A percentile compares a stretch with the other conserved stretches of the same genome.
These are phyloP conservation scores for Rhododendron griersonianum DNA, from an alignment of 148 eudicot genomes.

Conservation along the genomic window DNA sequence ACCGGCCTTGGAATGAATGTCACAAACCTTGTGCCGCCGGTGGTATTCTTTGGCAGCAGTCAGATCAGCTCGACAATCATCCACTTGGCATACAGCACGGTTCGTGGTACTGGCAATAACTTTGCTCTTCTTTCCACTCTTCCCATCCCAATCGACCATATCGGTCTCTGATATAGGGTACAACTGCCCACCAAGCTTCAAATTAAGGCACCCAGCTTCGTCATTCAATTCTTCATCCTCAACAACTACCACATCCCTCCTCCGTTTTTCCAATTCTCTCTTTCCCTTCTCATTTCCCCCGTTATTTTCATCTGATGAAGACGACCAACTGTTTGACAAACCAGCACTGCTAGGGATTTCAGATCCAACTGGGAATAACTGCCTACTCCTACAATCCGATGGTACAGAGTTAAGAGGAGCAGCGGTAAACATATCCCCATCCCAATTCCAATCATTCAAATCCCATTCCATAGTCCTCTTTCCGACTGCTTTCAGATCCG, in stretches of 20 bases:
- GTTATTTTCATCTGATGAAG: conserved; percentile 28
- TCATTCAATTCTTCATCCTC: conserved; percentile 47
- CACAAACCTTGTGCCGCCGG: conserved; percentile 89
- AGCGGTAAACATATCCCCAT: conserved; percentile 67
- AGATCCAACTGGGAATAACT: conserved; percentile 41
- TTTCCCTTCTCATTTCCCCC: conserved; percentile 33
- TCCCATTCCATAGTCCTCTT: conserved; percentile 83
- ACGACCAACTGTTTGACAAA: conserved; percentile 34
- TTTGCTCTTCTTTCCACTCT: conserved; percentile 65
- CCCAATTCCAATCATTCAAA: conserved; percentile 96
- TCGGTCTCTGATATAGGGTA: conserved; percentile 52
- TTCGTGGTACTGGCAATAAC: conserved; percentile 35
- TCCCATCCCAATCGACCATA: conserved; percentile 41
- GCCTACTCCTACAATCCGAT: conserved; percentile 56
- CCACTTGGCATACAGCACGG: conserved; percentile 77
- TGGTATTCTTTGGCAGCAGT: conserved; percentile 79
- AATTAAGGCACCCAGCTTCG: conserved; percentile 45
- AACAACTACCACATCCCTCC: conserved; percentile 38
- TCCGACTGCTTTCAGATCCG: conserved; percentile 48
- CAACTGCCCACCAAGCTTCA: conserved; percentile 75
- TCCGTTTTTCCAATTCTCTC: conserved; percentile 54
- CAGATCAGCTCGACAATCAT: conserved; percentile 75
- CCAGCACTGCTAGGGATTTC: conserved; percentile 24
- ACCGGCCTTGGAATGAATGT: conserved; percentile 74
- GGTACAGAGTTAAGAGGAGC: conserved; percentile 42